Percentiles rank a stretch among this genome's conserved stretches.
phyloP scores from a whole-genome alignment of 1,139 yeast genomes.

The Hyphopichia wangnamkhiaoensis region DNA sequence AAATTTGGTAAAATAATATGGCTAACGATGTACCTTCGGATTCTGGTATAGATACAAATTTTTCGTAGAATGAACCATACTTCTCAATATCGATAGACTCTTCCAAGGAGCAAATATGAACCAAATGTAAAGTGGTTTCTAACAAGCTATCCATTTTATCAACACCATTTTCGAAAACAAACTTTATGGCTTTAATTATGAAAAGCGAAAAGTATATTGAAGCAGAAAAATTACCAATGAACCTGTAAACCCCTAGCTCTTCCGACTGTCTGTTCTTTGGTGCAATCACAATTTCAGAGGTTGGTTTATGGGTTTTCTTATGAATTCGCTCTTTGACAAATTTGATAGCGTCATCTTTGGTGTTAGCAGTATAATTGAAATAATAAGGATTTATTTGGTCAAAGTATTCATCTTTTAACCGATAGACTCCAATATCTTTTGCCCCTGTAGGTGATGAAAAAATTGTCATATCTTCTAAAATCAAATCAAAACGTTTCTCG shows the following conservation, averaged over 20 bases:
- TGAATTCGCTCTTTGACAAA: conserved; percentile 49
- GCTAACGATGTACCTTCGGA: conserved; percentile 44
- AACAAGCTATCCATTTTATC: conserved; percentile 56
- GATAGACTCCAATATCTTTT: conserved; percentile 69
- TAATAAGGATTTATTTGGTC: conserved; percentile 76
- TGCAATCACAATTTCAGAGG: conserved; percentile 47
- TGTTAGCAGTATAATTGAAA: conserved; percentile 74
- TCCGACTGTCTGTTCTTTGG: conserved; percentile 38
- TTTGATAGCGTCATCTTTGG: conserved; percentile 71
- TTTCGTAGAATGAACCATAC: conserved; percentile 37
- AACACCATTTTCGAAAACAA: conserved; percentile 37
- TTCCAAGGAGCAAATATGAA: conserved; percentile 55
- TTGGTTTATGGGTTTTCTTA: conserved; percentile 32
- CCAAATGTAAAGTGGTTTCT: conserved; percentile 62
- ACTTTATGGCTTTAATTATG: conserved; percentile 49
- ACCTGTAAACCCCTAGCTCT: conserved; percentile 35
- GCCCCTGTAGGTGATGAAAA: conserved; percentile 65
- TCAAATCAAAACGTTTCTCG: conserved; percentile 73
- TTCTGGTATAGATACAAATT: conserved; percentile 31
- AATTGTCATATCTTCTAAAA: conserved; percentile 58
- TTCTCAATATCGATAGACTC: conserved; percentile 25
- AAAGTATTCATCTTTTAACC: conserved; percentile 59
- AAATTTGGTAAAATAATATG: conserved; percentile 42
- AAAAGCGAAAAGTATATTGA: conserved; percentile 55
- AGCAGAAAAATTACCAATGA: conserved; percentile 47